Evolutionary conservation across 1,139 yeast genomes (phyloP).

Genomic region (Yamadazyma diddensiae): DNA sequence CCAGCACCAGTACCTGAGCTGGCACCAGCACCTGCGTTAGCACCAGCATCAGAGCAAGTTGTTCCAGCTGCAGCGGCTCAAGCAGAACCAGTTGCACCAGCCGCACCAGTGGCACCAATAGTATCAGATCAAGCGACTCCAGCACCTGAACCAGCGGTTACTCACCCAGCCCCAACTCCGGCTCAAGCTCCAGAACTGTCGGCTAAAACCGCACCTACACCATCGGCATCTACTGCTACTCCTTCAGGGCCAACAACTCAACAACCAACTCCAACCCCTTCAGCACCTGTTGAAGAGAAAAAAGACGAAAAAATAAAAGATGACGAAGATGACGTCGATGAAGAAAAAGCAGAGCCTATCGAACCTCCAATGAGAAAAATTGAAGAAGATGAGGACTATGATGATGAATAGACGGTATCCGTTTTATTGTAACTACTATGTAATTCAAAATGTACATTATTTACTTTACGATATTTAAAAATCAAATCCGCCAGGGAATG

Average conservation of each 20-base stretch:
- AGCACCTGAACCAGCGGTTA: slow-evolving; percentile 3
- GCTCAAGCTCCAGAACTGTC: slow-evolving; percentile 2
- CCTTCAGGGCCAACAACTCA: slow-evolving; percentile 3
- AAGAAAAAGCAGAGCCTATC: slow-evolving; percentile 26
- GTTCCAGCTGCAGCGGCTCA: slow-evolving; percentile 6
- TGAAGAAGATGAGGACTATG: slow-evolving; percentile 83
- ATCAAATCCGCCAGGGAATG: slow-evolving; percentile 6
- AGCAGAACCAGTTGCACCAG: slow-evolving; percentile 5
- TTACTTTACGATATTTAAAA: not conserved
- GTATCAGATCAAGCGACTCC: slow-evolving; percentile 6
- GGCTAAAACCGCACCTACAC: slow-evolving; percentile 1
- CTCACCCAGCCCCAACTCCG: slow-evolving; percentile 5
- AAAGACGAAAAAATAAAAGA: slow-evolving; percentile 10
- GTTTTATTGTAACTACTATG: slow-evolving; percentile 1
- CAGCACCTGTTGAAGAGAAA: slow-evolving; percentile 6
- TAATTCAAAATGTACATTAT: slow-evolving; percentile 1
- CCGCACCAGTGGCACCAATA: slow-evolving; percentile 7
- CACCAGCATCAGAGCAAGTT: slow-evolving; percentile 4
- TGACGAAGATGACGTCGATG: slow-evolving; percentile 30
- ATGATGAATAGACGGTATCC: slow-evolving; percentile 48
- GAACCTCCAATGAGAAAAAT: slow-evolving; percentile 75
- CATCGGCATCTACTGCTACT: slow-evolving; percentile 5
- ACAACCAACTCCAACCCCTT: slow-evolving; percentile 5
- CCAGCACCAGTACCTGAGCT: slow-evolving; percentile 4
- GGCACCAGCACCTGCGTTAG: slow-evolving; percentile 6